Percentiles rank a stretch among this genome's conserved stretches.
Evolutionary conservation across 2,329 filamentous ascomycete genomes (phyloP).

Genomic region (Sclerotinia sclerotiorum): DNA sequence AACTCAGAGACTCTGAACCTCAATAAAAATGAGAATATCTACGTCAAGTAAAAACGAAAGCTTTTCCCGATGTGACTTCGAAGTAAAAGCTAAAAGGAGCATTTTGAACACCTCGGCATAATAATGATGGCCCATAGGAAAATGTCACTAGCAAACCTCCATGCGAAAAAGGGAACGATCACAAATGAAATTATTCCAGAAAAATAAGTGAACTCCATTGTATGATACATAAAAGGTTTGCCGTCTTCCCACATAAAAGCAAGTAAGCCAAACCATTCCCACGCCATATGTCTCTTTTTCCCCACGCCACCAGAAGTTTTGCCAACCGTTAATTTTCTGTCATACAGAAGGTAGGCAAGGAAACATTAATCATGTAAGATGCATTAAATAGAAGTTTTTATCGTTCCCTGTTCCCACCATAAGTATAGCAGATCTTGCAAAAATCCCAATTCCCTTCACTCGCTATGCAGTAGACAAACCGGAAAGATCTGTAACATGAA

Average conservation of each 20-base stretch:
- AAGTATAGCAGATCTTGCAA: slow-evolving; percentile 38
- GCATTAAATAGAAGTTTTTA: slow-evolving; percentile 37
- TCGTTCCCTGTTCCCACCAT: slow-evolving; percentile 30
- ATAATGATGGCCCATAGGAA: no score
- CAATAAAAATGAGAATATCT: background rate
- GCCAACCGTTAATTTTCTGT: slow-evolving; percentile 27
- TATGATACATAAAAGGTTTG: slow-evolving; percentile 38
- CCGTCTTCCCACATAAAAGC: slow-evolving; percentile 29
- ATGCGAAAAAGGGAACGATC: background rate
- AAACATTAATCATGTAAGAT: slow-evolving; percentile 41
- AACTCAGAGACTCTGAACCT: background rate
- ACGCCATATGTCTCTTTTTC: slow-evolving; percentile 39
- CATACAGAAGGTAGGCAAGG: slow-evolving; percentile 32
- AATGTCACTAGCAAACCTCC: background rate
- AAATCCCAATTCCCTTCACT: slow-evolving; percentile 39
- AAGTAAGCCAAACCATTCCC: slow-evolving; percentile 36
- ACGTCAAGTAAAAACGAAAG: background rate
- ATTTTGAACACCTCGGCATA: background rate
- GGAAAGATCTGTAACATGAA: slow-evolving; percentile 37
- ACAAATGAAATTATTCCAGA: slow-evolving; percentile 7
- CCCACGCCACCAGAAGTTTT: slow-evolving; percentile 28
- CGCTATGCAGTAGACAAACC: slow-evolving; percentile 42
- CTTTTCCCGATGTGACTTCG: background rate
- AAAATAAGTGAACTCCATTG: slow-evolving; percentile 36
- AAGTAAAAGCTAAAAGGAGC: background rate